phyloP scores from a whole-genome alignment of 2,329 filamentous ascomycete genomes.

The Teratosphaeria destructans region DNA sequence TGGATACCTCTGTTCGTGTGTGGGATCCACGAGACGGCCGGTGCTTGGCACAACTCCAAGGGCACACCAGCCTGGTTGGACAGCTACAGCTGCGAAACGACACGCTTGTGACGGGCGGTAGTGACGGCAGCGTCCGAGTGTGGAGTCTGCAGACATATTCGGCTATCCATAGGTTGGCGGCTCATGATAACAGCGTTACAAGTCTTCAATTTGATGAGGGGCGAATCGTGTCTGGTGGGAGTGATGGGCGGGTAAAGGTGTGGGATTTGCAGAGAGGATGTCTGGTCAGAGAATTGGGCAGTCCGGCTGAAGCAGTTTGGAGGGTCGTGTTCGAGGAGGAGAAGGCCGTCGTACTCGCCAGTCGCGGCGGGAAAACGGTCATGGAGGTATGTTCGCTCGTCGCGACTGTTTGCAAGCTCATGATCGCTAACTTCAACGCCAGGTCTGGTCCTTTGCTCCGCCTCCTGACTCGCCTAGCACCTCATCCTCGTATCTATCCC shows the following conservation, averaged over 20 bases:
- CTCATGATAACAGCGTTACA: conserved; percentile 96
- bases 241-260: conserved; percentile 94
- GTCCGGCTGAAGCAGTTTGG: conserved; percentile 92
- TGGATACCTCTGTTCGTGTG: conserved; percentile 93
- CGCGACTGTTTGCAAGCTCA: background rate
- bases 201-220: conserved; percentile 95
- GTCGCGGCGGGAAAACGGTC: conserved; percentile 72
- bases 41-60: conserved; percentile 85
- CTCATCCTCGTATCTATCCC: conserved; percentile 1
- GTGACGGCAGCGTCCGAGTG: conserved; percentile 88
- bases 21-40: conserved; percentile 59
- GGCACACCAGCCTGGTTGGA: conserved; percentile 91
- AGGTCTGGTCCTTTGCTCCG: conserved; percentile 94
- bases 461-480: conserved; percentile 45
- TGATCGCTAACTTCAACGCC: conserved; percentile 15
- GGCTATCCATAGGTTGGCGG: conserved; percentile 86
- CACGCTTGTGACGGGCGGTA: conserved; percentile 89
- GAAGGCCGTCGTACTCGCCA: conserved; percentile 92
- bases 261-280: conserved; percentile 93
- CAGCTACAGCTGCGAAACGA: conserved; percentile 93
- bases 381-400: conserved; percentile 64
- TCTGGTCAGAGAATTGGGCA: conserved; percentile 80
- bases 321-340: conserved; percentile 92
- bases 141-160: conserved; percentile 89
- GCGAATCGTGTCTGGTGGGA: conserved; percentile 88